Conservation (phyloP, 306 rosid species). For the Acacia confusa region DNA sequence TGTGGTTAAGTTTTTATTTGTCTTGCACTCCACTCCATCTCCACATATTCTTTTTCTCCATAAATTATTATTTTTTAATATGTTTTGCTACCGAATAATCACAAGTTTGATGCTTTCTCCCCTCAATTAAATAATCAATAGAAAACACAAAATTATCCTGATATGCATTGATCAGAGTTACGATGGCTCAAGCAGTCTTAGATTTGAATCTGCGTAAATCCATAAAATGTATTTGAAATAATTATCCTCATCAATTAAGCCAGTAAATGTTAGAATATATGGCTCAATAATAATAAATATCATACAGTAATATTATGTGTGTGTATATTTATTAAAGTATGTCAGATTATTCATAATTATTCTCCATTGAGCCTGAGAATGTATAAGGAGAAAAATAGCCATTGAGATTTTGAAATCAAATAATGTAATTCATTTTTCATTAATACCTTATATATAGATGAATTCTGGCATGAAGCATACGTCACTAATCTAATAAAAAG, state of each 20-base stretch:
- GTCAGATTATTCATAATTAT: no score
- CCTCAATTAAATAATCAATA: background rate
- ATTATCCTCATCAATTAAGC: no score
- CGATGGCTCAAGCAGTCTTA: no score
- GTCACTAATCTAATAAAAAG: background rate
- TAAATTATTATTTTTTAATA: background rate
- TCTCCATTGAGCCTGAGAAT: no score
- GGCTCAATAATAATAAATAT: no score
- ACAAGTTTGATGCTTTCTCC: conserved; percentile 8
- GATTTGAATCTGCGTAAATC: no score
- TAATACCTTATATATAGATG: background rate
- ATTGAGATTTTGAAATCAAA: background rate
- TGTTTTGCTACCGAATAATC: background rate
- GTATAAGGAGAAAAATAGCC: background rate
- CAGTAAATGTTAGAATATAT: no score
- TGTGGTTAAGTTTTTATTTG: background rate
- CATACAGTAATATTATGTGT: no score
- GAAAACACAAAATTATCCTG: no score
- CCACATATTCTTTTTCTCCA: background rate
- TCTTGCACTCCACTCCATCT: conserved; percentile 7
- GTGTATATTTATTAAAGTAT: background rate
- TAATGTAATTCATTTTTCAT: background rate
- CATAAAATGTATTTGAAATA: no score
- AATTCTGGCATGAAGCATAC: background rate
- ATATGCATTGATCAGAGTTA: no score